Evolutionary conservation across 1,139 yeast genomes (phyloP), one percentile per base, ranked within the genome.

Genomic region (Ogataea hybrid): DNA sequence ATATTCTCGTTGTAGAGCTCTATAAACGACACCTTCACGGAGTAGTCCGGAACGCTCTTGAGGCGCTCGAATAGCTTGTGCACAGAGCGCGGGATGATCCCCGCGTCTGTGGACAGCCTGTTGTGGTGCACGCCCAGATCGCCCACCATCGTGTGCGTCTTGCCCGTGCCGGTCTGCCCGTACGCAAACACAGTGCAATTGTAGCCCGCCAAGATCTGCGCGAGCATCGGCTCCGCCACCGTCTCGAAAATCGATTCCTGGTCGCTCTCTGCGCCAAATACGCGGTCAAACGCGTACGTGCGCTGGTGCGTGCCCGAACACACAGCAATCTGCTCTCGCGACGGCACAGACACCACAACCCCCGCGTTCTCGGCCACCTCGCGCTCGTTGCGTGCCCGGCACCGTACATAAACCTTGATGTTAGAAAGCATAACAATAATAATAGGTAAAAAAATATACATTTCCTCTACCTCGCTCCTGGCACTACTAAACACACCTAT

Each of bases 81-180:
- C 38, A 84, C 61, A 1, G 80, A 75, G 25, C 90, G 67, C 7
- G 94, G 94, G 32, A 84, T 81, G 7, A 84, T 75, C 6, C 94
- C 94, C 0, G 86, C 80, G 42, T 71, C 70, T 20, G 67, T 64
- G 6, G 42, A 33, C 3, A 50, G 47, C 22, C 48, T 32, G 5
- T 43, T 57, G 9, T 39, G 41, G 9, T 42, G 32, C 2, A 33
- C 18, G 7, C 41, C 47, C 20, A 72, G 67, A 50, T 78, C 80
- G 16, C 95, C 95, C 54, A 87, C 78, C 95, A 87, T 87, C 3
- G 96, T 87, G 54, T 81, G 81, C 0, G 96, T 86, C 56, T 86
- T 86, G 3, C 96, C 96, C 0, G 95, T 84, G 6, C 95, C 95
- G 0, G 95, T 87, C 63, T 87, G 95, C 8, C 96, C 95, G 61